These are phyloP conservation scores for Fusarium odoratissimum DNA, from an alignment of 2,329 filamentous ascomycete species.

Conservation along the genomic window DNA sequence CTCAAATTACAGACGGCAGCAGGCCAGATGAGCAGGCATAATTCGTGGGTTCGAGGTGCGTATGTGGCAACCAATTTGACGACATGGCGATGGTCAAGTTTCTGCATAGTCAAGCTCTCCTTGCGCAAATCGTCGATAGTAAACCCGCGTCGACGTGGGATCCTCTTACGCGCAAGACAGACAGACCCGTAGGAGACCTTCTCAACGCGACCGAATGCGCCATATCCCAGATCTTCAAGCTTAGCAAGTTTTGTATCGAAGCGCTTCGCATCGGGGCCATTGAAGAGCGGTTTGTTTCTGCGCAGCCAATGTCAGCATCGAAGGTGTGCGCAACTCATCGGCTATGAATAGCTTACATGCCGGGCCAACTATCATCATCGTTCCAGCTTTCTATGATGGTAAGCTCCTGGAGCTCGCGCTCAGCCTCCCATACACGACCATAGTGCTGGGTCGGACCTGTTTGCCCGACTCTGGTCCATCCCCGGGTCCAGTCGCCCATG, in stretches of 20 bases:
- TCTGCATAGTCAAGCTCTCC: conserved; percentile 61
- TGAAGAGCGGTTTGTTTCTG: conserved; percentile 49
- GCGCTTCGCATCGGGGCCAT: conserved; percentile 48
- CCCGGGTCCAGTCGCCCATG: conserved; percentile 48
- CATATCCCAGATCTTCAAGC: conserved; percentile 55
- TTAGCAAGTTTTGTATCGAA: conserved; percentile 49
- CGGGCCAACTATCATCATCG: conserved; percentile 50
- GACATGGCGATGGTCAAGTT: conserved; percentile 60
- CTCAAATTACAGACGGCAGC: conserved; percentile 60
- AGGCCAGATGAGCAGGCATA: conserved; percentile 61
- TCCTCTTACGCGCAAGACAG: conserved; percentile 59
- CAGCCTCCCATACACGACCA: conserved; percentile 43
- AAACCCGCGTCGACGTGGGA: conserved; percentile 51
- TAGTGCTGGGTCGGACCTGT: conserved; percentile 34
- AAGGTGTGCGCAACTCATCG: not conserved
- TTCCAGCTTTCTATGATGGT: conserved; percentile 49
- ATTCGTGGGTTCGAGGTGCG: conserved; percentile 52
- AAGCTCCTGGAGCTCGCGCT: conserved; percentile 47
- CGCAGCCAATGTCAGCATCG: conserved; percentile 9
- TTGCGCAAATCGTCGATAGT: conserved; percentile 57
- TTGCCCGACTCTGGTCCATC: conserved; percentile 51
- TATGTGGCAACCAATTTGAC: conserved; percentile 61
- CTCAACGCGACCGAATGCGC: conserved; percentile 58
- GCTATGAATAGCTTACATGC: conserved; percentile 44
- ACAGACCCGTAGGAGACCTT: conserved; percentile 56